Evolutionary conservation across 2,329 filamentous ascomycete genomes (phyloP).

Genomic region (Xylaria polymorpha): DNA sequence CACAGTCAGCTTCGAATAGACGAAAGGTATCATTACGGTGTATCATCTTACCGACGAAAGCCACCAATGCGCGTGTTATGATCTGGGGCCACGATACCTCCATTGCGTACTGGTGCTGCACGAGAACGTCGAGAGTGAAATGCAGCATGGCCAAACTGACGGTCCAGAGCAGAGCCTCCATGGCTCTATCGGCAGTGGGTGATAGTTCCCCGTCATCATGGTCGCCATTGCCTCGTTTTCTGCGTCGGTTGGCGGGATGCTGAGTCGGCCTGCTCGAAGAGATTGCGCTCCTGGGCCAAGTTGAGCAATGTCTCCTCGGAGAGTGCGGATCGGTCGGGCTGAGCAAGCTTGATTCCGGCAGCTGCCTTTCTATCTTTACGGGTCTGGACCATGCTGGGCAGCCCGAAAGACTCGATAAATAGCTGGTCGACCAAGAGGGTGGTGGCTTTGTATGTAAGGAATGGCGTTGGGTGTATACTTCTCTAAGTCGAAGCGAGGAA

Average conservation of each 20-base stretch:
- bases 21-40: neutral
- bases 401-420: neutral
- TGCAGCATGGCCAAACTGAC: conserved; percentile 76
- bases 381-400: conserved; percentile 59
- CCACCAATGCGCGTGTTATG: conserved; percentile 61
- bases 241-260: conserved; percentile 50
- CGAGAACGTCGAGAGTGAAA: conserved; percentile 81
- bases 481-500: neutral
- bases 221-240: conserved; percentile 49
- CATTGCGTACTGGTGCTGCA: conserved; percentile 81
- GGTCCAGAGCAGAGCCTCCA: conserved; percentile 69
- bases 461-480: no score
- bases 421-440: neutral
- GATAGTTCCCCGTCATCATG: conserved; percentile 51
- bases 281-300: conserved; percentile 72
- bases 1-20: conserved; percentile 22
- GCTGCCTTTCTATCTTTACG: conserved; percentile 61
- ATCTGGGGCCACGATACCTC: conserved; percentile 71
- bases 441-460: neutral
- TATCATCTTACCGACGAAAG: conserved; percentile 61
- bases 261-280: conserved; percentile 64
- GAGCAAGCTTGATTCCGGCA: conserved; percentile 68
- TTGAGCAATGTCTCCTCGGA: conserved; percentile 77
- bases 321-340: conserved; percentile 75
- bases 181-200: conserved; percentile 61